phyloP scores from a whole-genome alignment of 2,329 filamentous ascomycete genomes.

The Hymenoscyphus repandus region DNA sequence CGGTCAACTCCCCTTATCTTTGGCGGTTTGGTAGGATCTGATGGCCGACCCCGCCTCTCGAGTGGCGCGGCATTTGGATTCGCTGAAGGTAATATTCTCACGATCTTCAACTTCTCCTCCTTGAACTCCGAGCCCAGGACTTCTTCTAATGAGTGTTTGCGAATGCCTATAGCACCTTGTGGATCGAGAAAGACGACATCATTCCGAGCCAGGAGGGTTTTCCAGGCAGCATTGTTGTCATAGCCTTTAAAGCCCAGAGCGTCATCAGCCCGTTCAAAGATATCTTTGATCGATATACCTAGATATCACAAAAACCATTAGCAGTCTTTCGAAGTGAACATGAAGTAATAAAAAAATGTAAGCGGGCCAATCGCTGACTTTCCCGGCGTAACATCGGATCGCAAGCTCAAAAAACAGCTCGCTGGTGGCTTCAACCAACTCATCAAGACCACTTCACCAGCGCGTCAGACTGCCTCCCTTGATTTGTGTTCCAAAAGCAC shows the following conservation, averaged over 20 bases:
- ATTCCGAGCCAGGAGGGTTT: not conserved
- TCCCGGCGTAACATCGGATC: not conserved
- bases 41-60: too few relatives aligned
- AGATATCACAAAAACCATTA: not conserved
- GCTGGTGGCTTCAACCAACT: too few relatives aligned
- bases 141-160: slow-evolving; percentile 4
- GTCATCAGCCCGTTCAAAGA: slow-evolving; percentile 4
- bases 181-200: slow-evolving; percentile 9
- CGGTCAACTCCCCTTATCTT: too few relatives aligned
- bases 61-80: not conserved
- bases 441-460: too few relatives aligned
- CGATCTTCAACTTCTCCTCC: not conserved
- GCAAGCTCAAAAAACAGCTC: not conserved
- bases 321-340: not conserved
- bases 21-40: too few relatives aligned
- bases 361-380: too few relatives aligned
- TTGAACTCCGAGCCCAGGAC: slow-evolving; percentile 2
- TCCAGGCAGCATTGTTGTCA: slow-evolving; percentile 4
- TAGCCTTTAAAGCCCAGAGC: not conserved
- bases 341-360: too few relatives aligned
- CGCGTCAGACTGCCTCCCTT: too few relatives aligned
- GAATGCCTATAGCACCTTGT: not conserved
- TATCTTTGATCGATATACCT: slow-evolving; percentile 6
- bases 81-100: not conserved
- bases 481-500: too few relatives aligned